Conservation (phyloP, 108 stramenopile genomes). For the Mediolabrus comicus region DNA sequence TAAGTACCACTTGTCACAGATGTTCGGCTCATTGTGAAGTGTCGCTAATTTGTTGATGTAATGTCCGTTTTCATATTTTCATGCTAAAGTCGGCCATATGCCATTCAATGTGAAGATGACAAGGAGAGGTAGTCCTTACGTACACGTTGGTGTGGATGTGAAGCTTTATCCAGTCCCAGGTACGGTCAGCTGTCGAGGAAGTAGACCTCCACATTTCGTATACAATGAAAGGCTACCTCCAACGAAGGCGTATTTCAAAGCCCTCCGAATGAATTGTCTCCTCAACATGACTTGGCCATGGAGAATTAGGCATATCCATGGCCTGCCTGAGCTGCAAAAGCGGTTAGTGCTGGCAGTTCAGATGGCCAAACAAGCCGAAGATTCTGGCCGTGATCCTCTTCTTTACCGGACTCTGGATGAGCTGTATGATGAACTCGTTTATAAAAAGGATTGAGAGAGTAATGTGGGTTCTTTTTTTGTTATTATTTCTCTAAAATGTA, state of each 20-base stretch:
- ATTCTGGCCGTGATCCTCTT: conserved; percentile 11
- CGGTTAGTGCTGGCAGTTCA: conserved; percentile 37
- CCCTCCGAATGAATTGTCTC: conserved; percentile 41
- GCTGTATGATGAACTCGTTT: conserved; percentile 42
- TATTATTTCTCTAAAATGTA: background rate
- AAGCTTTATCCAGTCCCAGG: conserved; percentile 38
- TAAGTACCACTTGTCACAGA: background rate
- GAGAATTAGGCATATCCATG: conserved; percentile 40
- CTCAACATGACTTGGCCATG: conserved; percentile 55
- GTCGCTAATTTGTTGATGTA: background rate
- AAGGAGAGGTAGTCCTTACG: conserved; percentile 45
- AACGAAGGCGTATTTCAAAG: conserved; percentile 37
- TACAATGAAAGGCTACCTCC: conserved; percentile 31
- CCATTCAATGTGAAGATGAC: conserved; percentile 44
- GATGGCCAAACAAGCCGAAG: conserved; percentile 15
- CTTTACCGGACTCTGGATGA: conserved; percentile 48
- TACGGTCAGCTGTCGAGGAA: conserved; percentile 3
- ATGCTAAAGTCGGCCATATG: conserved; percentile 54
- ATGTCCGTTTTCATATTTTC: conserved; percentile 7
- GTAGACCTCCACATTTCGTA: conserved; percentile 22
- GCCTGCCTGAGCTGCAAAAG: conserved; percentile 46
- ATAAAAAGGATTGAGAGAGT: conserved; percentile 4
- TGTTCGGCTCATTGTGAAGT: background rate
- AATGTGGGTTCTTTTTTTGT: background rate
- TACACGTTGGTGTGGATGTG: conserved; percentile 57